Base-by-base conservation (phyloP, 116 monocot genomes). In the Phalaenopsis hybrid region DNA sequence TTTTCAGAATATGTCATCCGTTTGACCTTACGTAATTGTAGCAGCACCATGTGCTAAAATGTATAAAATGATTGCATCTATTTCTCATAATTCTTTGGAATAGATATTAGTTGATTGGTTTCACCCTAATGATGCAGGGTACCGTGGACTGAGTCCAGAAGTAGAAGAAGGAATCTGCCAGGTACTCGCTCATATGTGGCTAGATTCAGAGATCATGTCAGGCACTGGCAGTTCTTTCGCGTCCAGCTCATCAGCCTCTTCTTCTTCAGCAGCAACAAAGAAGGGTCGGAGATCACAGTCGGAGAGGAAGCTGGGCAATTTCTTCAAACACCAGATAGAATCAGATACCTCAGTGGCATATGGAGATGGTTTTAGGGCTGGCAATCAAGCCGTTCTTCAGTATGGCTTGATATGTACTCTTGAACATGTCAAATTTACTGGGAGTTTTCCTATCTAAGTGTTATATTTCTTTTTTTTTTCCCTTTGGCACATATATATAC, bases 91-190 rank as follows among this genome's bases (percentile, higher is more conserved):
- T 23, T 23, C 25, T 23, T 21, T 67, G 67, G 67, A 28, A 28
- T 67, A n/a, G 28, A n/a, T 23, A 23, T 67, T 67, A 55, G 55
- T 16, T 55, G 55, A 55, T 67, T 67, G 41, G 17, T 41, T 34
- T 10, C 5, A 37, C 12, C 16, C 5, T 73, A 31, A 73, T 15
- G 1, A 50, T 81, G 31, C 84, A 94, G 94, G 94, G 21, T 92
- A 79, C 45, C 85, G 84, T 23, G 57, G 67, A 9, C 89, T 92
- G 21, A 86, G 85, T 63, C 92, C 84, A 44, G 87, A 92, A 70
- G 88, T 94, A 34, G 94, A 94, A 88, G 94, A 94, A 88, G 94
- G 94, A 31, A 94, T 94, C 59, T 94, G 94, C 65, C 94, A 94
- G 82, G 94, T 94, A 45, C 86, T 94, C 13, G 94, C 90, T 65